phyloP scores from a whole-genome alignment of 164 flowering plant genomes.

The Dillenia turbinata region DNA sequence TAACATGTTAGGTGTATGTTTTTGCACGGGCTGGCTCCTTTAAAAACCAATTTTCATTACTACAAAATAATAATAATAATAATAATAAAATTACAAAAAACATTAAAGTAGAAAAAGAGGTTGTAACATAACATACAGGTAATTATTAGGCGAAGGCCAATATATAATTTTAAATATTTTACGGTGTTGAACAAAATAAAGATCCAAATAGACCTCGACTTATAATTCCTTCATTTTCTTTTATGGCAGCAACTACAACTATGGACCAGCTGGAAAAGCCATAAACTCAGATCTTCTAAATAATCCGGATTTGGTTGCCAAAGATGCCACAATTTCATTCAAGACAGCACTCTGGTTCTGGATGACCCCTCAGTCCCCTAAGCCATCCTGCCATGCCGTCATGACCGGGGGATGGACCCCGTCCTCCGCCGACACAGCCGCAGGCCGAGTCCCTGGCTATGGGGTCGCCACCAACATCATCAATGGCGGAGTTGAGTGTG shows the following conservation, averaged over 20 bases:
- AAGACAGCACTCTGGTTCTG: slow-evolving; percentile 25
- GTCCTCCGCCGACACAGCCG: slow-evolving; percentile 5
- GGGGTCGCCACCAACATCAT: slow-evolving; percentile 21
- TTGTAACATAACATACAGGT: no score
- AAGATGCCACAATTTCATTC: slow-evolving; percentile 16
- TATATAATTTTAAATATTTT: no score
- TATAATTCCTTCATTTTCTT: no score
- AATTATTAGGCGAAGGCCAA: no score
- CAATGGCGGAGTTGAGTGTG: slow-evolving; percentile 25
- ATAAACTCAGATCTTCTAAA: slow-evolving; percentile 10
- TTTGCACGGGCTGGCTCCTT: no score
- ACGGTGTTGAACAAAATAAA: no score
- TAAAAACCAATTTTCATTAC: no score
- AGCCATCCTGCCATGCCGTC: slow-evolving; percentile 22
- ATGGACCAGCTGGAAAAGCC: slow-evolving; percentile 11
- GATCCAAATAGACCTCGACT: no score
- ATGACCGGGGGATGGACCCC: slow-evolving; percentile 20
- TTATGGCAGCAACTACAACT: slow-evolving; percentile 7
- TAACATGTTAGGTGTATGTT: no score
- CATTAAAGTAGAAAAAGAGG: no score
- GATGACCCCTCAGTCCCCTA: slow-evolving; percentile 21
- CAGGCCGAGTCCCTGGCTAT: slow-evolving; percentile 16
- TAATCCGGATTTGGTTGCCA: slow-evolving; percentile 17
- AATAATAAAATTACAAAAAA: no score
- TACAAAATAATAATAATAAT: no score